Base-by-base conservation (phyloP, 306 rosid genomes). In the Cucurbita pepo region DNA sequence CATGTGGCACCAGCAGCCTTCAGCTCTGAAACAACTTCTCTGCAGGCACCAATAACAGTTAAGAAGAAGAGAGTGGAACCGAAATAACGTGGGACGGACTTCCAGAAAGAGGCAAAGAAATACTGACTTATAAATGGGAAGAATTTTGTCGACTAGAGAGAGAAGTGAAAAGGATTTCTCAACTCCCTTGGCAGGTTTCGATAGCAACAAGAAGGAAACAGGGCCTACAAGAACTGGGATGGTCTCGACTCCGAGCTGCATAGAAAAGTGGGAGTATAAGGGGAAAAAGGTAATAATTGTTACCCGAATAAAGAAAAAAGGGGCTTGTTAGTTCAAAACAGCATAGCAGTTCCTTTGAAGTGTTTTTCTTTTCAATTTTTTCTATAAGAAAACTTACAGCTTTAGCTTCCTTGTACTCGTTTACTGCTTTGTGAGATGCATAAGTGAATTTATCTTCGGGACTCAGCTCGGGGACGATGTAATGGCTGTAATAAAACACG, bases 1-100 rank as follows among this genome's bases (percentile, higher is more conserved):
- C 97, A 91, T 36, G 86, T 66, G 75, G 95, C 96, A 80, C 97
- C 97, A 47, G 97, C 88, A 14, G 89, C 89, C 84, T 82, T 91
- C 36, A 91, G 82, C 79, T 91, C 97, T 67, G 88, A 75, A 74
- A 88, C 82, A 77, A 87, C 97, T 80, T 91, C 88, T 86, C 97
- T 91, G 80, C 40, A 69, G 58, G 55, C 48, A 59, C 56, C 25
- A 53, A n/a, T 15, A 13, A 25, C 19, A 69, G 56, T 43, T 50
- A 40, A 77, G 69, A 55, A 57, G 22, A 55, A 10, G 57, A 19
- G 40, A 14, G 4, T 62, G 57, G 25, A 63, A 65, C 13, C 40
- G 18, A 64, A 52, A 21, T 70, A 50, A 47, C 3, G 45, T 56
- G 53, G 81, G 2, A 30, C 21, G 45, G 53, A 66, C 56, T 43